Percentiles rank a stretch among this genome's conserved stretches.
phyloP scores from a whole-genome alignment of 768 basidiomycete species.

The Leccinum aurantiacum region DNA sequence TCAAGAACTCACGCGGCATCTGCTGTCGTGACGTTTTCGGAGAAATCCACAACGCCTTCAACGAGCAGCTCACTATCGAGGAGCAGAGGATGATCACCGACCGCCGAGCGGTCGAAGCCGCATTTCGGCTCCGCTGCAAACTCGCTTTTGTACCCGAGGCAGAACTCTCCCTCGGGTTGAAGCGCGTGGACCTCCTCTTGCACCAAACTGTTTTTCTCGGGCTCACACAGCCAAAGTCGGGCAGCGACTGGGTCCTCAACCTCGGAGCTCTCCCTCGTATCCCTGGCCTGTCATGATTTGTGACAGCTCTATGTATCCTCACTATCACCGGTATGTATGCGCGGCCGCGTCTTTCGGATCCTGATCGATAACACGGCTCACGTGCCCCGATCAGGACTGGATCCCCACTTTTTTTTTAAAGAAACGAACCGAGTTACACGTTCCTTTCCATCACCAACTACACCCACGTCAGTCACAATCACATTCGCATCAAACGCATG shows the following conservation, averaged over 20 bases:
- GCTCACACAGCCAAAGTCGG: conserved; percentile 39
- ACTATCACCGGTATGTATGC: conserved; percentile 20
- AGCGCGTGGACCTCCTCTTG: conserved; percentile 54
- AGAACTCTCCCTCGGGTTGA: conserved; percentile 48
- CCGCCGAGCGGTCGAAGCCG: conserved; percentile 36
- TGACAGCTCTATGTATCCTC: conserved; percentile 13
- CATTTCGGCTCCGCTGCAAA: conserved; percentile 48
- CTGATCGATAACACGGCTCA: neutral
- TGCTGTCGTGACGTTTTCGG: conserved; percentile 59
- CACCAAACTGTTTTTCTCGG: conserved; percentile 56
- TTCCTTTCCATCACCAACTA: conserved; percentile 19
- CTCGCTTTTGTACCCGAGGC: conserved; percentile 41
- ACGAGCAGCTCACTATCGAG: conserved; percentile 42
- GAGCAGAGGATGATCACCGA: conserved; percentile 40
- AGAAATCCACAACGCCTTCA: conserved; percentile 52
- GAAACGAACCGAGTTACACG: conserved; percentile 7
- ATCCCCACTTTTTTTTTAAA: conserved; percentile 9
- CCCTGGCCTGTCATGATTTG: conserved; percentile 12
- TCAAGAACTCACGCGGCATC: conserved; percentile 45
- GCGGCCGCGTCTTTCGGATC: neutral
- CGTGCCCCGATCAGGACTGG: conserved; percentile 23
- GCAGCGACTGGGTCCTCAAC: conserved; percentile 39
- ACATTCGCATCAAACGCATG: conserved; percentile 17
- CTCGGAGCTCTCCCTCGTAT: conserved; percentile 19
- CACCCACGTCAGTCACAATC: conserved; percentile 12